These are phyloP conservation scores for Adansonia madagascariensis DNA, from an alignment of 441 rosid species.

Conservation along the genomic window DNA sequence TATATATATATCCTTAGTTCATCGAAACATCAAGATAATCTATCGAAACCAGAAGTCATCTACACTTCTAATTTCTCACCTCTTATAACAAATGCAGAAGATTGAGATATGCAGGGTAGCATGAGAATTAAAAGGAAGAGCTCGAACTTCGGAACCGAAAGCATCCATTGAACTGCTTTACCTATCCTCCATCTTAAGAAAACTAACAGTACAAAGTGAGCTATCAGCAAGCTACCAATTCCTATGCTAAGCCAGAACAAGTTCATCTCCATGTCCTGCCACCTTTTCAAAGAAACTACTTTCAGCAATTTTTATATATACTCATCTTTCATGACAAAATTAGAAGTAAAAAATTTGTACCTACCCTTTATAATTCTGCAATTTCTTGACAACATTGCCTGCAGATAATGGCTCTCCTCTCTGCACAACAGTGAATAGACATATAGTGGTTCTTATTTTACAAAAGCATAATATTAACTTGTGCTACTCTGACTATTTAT, in stretches of 20 bases:
- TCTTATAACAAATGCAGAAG: conserved; percentile 56
- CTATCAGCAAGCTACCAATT: conserved; percentile 42
- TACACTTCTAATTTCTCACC: conserved; percentile 37
- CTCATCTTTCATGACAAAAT: conserved; percentile 6
- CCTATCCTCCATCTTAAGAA: conserved; percentile 54
- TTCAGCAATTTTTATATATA: conserved; percentile 8
- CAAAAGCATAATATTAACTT: neutral
- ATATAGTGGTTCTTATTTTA: neutral
- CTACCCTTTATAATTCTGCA: conserved; percentile 56
- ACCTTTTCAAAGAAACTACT: conserved; percentile 39
- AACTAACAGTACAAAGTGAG: conserved; percentile 37
- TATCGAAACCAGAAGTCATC: conserved; percentile 6
- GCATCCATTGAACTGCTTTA: conserved; percentile 38
- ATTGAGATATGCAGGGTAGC: conserved; percentile 57
- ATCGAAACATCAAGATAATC: conserved; percentile 8
- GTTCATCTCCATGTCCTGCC: conserved; percentile 59
- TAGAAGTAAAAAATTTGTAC: neutral
- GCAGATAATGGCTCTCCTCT: conserved; percentile 67
- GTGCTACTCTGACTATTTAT: too few species aligned
- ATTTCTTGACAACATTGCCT: conserved; percentile 44
- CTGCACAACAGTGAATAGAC: conserved; percentile 38
- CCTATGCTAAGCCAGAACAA: conserved; percentile 60
- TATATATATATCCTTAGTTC: conserved; percentile 9
- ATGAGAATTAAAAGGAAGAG: conserved; percentile 49
- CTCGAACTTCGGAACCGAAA: conserved; percentile 55